A percentile compares a stretch with the other conserved stretches of the same genome.
phyloP scores from a whole-genome alignment of 306 rosid genomes.

The Canavalia gladiata region DNA sequence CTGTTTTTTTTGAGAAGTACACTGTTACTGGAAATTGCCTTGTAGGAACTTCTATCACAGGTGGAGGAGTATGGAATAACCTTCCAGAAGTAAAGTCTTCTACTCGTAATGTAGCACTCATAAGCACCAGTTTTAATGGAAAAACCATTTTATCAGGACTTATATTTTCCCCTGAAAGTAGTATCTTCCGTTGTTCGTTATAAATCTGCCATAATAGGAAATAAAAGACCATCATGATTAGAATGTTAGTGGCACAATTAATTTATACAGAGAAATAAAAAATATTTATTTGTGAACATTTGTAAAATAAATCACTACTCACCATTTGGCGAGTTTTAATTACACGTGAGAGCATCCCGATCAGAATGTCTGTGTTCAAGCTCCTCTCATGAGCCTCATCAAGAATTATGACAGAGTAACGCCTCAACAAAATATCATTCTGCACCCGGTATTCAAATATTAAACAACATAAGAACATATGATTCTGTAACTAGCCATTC shows the following conservation, averaged over 20 bases:
- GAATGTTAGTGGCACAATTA: slow-evolving; percentile 21
- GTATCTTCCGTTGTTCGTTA: slow-evolving; percentile 57
- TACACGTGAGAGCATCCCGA: slow-evolving; percentile 92
- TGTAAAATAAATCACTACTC: slow-evolving; percentile 37
- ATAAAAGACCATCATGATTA: slow-evolving; percentile 24
- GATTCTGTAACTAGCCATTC: not conserved
- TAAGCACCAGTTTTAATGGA: slow-evolving; percentile 91
- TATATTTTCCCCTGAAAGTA: slow-evolving; percentile 64
- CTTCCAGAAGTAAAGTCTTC: slow-evolving; percentile 81
- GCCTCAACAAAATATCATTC: slow-evolving; percentile 84
- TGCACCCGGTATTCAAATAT: slow-evolving; percentile 50
- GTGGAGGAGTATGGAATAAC: slow-evolving; percentile 73
- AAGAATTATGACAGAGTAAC: slow-evolving; percentile 81
- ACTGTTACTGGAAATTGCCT: slow-evolving; percentile 85
- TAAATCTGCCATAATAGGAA: slow-evolving; percentile 58
- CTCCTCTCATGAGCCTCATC: slow-evolving; percentile 99
- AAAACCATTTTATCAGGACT: slow-evolving; percentile 64
- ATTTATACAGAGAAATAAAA: slow-evolving; percentile 26
- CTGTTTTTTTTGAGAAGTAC: slow-evolving; percentile 87
- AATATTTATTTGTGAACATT: slow-evolving; percentile 6
- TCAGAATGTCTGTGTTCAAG: slow-evolving; percentile 93
- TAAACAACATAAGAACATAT: slow-evolving; percentile 37
- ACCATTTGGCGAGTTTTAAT: slow-evolving; percentile 73
- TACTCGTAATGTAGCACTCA: slow-evolving; percentile 95
- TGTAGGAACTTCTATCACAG: slow-evolving; percentile 81